Conservation (phyloP, 305 asterid genomes). For the Coffea humblotiana region DNA sequence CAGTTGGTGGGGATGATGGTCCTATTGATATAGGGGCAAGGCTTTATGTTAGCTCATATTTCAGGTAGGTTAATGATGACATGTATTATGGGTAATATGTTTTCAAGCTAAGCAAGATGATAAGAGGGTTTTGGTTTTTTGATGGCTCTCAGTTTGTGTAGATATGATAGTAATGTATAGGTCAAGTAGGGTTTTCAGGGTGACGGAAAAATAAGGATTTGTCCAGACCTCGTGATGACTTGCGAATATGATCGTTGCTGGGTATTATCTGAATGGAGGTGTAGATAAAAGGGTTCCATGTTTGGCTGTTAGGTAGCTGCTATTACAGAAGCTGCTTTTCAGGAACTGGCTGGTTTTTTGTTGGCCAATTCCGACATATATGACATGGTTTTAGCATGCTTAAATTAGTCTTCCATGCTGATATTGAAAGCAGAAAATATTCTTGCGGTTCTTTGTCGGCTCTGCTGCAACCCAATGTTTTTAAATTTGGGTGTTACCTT, state of each 20-base stretch:
- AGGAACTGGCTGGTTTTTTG: slow-evolving; percentile 36
- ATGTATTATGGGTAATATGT: background rate
- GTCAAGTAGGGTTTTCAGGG: slow-evolving; percentile 3
- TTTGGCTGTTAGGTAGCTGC: slow-evolving; percentile 10
- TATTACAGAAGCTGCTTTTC: slow-evolving; percentile 12
- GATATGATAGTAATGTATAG: slow-evolving; percentile 29
- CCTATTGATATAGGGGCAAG: slow-evolving; percentile 77
- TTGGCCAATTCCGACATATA: slow-evolving; percentile 24
- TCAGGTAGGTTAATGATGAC: slow-evolving; percentile 23
- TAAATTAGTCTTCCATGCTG: background rate
- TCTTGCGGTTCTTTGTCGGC: slow-evolving; percentile 3
- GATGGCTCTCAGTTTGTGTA: slow-evolving; percentile 18
- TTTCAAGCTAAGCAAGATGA: slow-evolving; percentile 9
- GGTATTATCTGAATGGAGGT: slow-evolving; percentile 16
- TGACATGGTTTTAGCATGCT: background rate
- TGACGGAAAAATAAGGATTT: background rate
- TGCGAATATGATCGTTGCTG: slow-evolving; percentile 7
- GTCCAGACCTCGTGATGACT: slow-evolving; percentile 16
- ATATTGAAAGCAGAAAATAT: background rate
- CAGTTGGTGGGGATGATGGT: slow-evolving; percentile 76
- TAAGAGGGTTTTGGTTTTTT: slow-evolving; percentile 5
- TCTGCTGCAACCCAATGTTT: slow-evolving; percentile 22
- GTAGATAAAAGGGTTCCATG: slow-evolving; percentile 20
- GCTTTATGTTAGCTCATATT: slow-evolving; percentile 65
- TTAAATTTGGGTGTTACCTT: slow-evolving; percentile 18